These are phyloP conservation scores for Apodospora peruviana DNA, from an alignment of 495 filamentous ascomycete genomes.

Conservation along the genomic window DNA sequence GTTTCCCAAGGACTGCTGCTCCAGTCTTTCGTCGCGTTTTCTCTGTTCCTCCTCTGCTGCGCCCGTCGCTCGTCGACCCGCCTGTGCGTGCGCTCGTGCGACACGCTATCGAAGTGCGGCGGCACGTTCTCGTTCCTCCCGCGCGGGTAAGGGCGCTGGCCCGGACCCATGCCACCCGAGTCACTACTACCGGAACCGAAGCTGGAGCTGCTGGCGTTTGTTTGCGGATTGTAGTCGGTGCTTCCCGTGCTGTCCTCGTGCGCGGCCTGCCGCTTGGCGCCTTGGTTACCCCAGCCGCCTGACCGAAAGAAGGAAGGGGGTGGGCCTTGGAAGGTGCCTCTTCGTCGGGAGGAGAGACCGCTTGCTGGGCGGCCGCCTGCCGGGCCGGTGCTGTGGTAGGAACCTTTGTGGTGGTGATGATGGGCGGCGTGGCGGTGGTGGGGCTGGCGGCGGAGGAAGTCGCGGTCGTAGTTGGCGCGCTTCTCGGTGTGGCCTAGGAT, in stretches of 20 bases:
- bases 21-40: neutral
- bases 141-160: slow-evolving; percentile 33
- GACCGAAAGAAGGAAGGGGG: slow-evolving; percentile 82
- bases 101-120: slow-evolving; percentile 62
- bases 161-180: slow-evolving; percentile 40
- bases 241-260: slow-evolving; percentile 36
- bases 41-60: slow-evolving; percentile 8
- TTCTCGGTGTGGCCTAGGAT: slow-evolving; percentile 65
- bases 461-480: slow-evolving; percentile 73
- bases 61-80: slow-evolving; percentile 31
- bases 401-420: slow-evolving; percentile 20
- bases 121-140: slow-evolving; percentile 52
- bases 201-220: neutral
- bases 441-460: slow-evolving; percentile 41
- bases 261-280: slow-evolving; percentile 41
- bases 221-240: neutral
- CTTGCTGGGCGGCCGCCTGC: slow-evolving; percentile 69
- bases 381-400: slow-evolving; percentile 48
- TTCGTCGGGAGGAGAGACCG: slow-evolving; percentile 72
- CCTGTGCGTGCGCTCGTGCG: slow-evolving; percentile 52
- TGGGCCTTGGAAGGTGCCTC: slow-evolving; percentile 71
- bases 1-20: neutral
- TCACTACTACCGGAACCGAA: neutral
- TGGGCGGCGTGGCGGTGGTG: slow-evolving; percentile 21
- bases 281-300: slow-evolving; percentile 63